A percentile compares a stretch with the other conserved stretches of the same genome.
Evolutionary conservation across 495 filamentous ascomycete genomes (phyloP).

Genomic region (Chaetomium cochliodes): DNA sequence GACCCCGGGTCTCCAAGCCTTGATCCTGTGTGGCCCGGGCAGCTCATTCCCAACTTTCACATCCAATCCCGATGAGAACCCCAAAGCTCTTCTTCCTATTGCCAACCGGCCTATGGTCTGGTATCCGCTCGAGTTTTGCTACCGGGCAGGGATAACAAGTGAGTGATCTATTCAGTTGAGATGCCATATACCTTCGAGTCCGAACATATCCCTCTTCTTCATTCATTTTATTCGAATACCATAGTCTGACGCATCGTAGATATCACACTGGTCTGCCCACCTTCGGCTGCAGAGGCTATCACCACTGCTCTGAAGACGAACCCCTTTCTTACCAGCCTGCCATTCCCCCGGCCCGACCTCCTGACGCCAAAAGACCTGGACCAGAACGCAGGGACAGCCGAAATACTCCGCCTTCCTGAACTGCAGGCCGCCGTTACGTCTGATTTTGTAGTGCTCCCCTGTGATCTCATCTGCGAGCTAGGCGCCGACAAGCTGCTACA

Average conservation of each 20-base stretch:
- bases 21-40: constrained; percentile 91
- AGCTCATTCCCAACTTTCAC: constrained; percentile 90
- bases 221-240: neutral
- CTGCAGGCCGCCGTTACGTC: constrained; percentile 67
- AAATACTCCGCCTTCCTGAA: constrained; percentile 80
- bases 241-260: constrained; percentile 48
- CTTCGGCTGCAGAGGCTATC: constrained; percentile 67
- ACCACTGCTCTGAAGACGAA: constrained; percentile 79
- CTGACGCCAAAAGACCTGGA: constrained; percentile 70
- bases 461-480: constrained; percentile 90
- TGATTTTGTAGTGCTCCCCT: constrained; percentile 89
- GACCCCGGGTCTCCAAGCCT: constrained; percentile 80
- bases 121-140: constrained; percentile 90
- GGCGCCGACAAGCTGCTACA: constrained; percentile 77
- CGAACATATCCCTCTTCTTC: neutral
- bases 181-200: neutral
- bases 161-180: constrained; percentile 27
- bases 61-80: constrained; percentile 79
- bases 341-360: constrained; percentile 69
- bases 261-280: constrained; percentile 80
- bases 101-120: constrained; percentile 96
- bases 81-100: constrained; percentile 87
- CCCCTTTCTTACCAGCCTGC: constrained; percentile 78
- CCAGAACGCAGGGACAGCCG: constrained; percentile 79
- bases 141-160: constrained; percentile 80